phyloP scores from a whole-genome alignment of 208 protist genomes.

The Trichomonas gallinae region DNA sequence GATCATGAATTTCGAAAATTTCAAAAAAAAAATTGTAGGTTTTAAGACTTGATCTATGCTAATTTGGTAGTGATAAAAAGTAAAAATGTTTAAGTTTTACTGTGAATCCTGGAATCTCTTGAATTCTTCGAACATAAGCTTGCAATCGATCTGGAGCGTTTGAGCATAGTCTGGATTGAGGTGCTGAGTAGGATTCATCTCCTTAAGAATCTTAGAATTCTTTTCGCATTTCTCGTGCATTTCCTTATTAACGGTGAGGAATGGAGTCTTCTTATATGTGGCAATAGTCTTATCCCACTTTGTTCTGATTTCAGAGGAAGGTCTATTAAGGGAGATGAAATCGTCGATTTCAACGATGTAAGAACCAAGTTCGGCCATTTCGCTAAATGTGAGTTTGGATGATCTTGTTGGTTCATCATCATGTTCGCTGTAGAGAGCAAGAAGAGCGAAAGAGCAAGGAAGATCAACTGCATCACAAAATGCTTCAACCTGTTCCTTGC shows the following conservation, averaged over 20 bases:
- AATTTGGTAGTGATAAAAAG: too few species aligned
- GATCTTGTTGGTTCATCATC: background rate
- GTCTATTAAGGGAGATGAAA: background rate
- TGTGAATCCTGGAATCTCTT: too few species aligned
- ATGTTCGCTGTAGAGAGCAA: background rate
- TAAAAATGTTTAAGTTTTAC: too few species aligned
- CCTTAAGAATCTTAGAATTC: background rate
- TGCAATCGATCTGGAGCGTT: too few species aligned
- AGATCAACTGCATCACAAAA: background rate
- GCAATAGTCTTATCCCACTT: background rate
- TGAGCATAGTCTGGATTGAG: too few species aligned
- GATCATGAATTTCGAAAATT: too few species aligned
- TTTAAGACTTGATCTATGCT: too few species aligned
- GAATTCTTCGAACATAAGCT: too few species aligned
- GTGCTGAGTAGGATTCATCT: background rate
- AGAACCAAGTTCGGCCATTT: background rate
- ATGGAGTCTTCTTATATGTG: background rate
- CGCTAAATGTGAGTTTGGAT: background rate
- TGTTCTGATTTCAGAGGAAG: background rate
- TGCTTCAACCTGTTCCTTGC: background rate
- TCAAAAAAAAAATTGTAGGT: too few species aligned
- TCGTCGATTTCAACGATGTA: background rate
- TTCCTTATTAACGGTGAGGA: background rate
- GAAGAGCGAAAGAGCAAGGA: background rate
- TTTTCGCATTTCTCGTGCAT: background rate